Evolutionary conservation across 257 asterid species (phyloP).

Genomic region (Buddleja alternifolia): DNA sequence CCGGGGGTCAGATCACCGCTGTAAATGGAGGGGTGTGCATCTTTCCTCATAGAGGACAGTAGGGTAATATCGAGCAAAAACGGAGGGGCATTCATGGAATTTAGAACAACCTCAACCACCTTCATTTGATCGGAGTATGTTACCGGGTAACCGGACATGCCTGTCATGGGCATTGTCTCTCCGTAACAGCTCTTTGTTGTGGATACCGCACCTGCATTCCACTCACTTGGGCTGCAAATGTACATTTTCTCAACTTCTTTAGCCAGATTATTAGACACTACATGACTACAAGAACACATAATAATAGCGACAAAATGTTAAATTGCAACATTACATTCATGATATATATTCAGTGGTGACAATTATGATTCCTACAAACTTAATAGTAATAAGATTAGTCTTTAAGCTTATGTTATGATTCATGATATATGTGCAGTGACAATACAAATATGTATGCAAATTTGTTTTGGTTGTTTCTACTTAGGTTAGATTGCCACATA

Average conservation of each 20-base stretch:
- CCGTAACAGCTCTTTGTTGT: constrained; percentile 83
- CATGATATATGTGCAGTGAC: no score
- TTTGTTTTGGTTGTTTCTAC: no score
- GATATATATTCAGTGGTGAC: no score
- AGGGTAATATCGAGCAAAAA: constrained; percentile 80
- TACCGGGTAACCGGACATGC: constrained; percentile 51
- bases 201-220: constrained; percentile 63
- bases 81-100: constrained; percentile 72
- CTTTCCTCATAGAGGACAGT: constrained; percentile 92
- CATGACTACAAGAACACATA: no score
- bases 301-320: no score
- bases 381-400: no score
- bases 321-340: no score
- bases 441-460: no score
- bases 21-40: constrained; percentile 93
- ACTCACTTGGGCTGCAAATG: constrained; percentile 75
- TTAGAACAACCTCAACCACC: constrained; percentile 53
- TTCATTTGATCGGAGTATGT: constrained; percentile 64
- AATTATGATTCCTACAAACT: no score
- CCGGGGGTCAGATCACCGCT: constrained; percentile 75
- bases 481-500: no score
- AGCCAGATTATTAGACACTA: no score
- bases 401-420: no score
- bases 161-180: constrained; percentile 63
- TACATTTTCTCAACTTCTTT: neutral